Evolutionary conservation across 2,329 filamentous ascomycete species (phyloP).

Genomic region (Zymoseptoria passerinii): DNA sequence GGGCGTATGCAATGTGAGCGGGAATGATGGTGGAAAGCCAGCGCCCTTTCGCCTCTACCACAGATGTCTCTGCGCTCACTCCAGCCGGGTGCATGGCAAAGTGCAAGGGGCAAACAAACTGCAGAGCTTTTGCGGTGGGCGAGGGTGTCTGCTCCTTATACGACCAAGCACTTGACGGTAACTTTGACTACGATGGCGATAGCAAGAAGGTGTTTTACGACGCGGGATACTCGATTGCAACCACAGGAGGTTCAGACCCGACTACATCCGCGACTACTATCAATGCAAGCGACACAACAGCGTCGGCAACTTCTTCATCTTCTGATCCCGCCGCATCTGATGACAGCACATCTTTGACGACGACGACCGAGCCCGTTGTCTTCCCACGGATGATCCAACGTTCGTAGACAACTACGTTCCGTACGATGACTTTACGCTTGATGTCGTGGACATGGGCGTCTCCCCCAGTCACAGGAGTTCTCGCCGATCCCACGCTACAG

Average conservation of each 20-base stretch:
- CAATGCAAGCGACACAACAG: background rate
- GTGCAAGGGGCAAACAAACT: background rate
- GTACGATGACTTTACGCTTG: slow-evolving; percentile 1
- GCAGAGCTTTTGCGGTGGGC: background rate
- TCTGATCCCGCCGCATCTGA: background rate
- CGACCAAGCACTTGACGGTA: background rate
- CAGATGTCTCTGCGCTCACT: background rate
- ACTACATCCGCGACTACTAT: background rate
- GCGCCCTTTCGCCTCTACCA: background rate
- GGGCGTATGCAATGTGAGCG: background rate
- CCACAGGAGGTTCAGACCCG: too few species aligned
- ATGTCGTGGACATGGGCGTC: slow-evolving; percentile 1
- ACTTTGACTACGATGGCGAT: background rate
- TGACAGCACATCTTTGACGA: background rate
- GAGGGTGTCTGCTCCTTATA: background rate
- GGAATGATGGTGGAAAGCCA: background rate
- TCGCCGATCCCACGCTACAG: background rate
- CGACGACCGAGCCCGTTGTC: background rate
- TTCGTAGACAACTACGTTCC: slow-evolving; percentile 1
- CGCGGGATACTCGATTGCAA: background rate
- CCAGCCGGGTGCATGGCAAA: background rate
- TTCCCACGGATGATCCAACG: background rate
- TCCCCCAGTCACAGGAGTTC: background rate
- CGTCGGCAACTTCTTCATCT: background rate
- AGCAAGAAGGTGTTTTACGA: background rate